Percentiles rank a stretch among this genome's conserved stretches.
Evolutionary conservation across 345 rosid genomes (phyloP).

Genomic region (Bruguiera parviflora): DNA sequence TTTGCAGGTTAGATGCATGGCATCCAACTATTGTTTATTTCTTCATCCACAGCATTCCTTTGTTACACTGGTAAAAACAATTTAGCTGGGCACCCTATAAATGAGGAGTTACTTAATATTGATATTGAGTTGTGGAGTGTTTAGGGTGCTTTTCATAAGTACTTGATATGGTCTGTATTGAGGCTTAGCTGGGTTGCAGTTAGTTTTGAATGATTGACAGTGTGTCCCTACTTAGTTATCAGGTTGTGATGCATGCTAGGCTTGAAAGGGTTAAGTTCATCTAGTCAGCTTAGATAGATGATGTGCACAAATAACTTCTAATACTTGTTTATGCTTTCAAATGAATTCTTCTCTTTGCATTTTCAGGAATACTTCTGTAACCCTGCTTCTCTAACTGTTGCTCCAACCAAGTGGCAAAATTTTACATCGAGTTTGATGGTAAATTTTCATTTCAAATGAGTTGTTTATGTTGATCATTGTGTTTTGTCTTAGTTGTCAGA

Average conservation of each 20-base stretch:
- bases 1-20: conserved; percentile 61
- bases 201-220: not conserved
- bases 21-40: conserved; percentile 4
- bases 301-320: not conserved
- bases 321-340: not conserved
- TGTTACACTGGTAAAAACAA: not conserved
- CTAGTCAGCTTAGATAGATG: not conserved
- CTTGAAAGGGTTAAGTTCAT: too few species aligned
- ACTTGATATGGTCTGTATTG: too few species aligned
- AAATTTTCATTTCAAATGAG: conserved; percentile 12
- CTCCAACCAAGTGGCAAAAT: conserved; percentile 90
- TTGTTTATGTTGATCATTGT: not conserved
- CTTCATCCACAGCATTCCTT: not conserved
- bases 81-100: not conserved
- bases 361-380: conserved; percentile 86
- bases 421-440: conserved; percentile 81
- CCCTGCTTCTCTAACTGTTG: conserved; percentile 65
- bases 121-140: too few species aligned
- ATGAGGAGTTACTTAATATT: not conserved
- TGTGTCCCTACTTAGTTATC: not conserved
- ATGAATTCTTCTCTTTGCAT: conserved; percentile 4
- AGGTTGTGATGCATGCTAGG: too few species aligned
- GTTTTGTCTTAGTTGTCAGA: too few species aligned
- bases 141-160: too few species aligned
- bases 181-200: not conserved